Evolutionary conservation across 2,329 filamentous ascomycete species (phyloP).

Genomic region (Cordyceps sp.): DNA sequence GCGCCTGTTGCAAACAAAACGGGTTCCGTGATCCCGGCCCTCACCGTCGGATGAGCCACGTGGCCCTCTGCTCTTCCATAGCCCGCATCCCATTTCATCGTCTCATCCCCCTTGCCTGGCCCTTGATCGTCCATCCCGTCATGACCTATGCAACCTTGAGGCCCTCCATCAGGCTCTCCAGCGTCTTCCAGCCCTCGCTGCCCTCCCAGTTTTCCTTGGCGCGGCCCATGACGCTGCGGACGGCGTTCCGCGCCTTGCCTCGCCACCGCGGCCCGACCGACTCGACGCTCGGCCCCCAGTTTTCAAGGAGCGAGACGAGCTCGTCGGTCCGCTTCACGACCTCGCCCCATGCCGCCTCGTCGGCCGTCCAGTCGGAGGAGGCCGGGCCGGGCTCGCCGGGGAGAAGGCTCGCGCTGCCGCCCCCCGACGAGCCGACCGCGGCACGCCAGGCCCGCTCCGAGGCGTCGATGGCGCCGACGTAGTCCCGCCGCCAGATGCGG

Average conservation of each 20-base stretch:
- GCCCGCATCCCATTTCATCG: too few relatives aligned
- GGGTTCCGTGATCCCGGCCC: too few relatives aligned
- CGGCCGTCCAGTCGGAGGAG: constrained; percentile 25
- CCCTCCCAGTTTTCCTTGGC: constrained; percentile 74
- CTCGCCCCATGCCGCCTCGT: constrained; percentile 48
- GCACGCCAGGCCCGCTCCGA: constrained; percentile 84
- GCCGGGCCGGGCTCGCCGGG: too few relatives aligned
- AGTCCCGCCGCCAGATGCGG: constrained; percentile 57
- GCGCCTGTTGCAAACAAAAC: too few relatives aligned
- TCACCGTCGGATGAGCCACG: too few relatives aligned
- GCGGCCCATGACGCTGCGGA: constrained; percentile 69
- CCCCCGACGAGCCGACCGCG: constrained; percentile 34
- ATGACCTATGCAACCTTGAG: too few relatives aligned
- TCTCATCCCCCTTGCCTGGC: too few relatives aligned
- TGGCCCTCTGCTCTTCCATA: too few relatives aligned
- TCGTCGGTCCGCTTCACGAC: constrained; percentile 68
- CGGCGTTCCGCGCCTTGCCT: constrained; percentile 72
- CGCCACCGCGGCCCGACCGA: constrained; percentile 68
- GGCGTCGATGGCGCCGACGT: constrained; percentile 57
- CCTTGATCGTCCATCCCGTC: too few relatives aligned
- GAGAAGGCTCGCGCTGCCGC: too few relatives aligned
- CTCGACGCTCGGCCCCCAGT: constrained; percentile 49
- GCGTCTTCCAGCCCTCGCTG: constrained; percentile 45
- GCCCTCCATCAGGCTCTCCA: constrained; percentile 40
- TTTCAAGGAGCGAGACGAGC: constrained; percentile 70